Evolutionary conservation across 228 moss, liverwort and hornwort genomes (phyloP).

Genomic region (Sphagnum magellanicum): DNA sequence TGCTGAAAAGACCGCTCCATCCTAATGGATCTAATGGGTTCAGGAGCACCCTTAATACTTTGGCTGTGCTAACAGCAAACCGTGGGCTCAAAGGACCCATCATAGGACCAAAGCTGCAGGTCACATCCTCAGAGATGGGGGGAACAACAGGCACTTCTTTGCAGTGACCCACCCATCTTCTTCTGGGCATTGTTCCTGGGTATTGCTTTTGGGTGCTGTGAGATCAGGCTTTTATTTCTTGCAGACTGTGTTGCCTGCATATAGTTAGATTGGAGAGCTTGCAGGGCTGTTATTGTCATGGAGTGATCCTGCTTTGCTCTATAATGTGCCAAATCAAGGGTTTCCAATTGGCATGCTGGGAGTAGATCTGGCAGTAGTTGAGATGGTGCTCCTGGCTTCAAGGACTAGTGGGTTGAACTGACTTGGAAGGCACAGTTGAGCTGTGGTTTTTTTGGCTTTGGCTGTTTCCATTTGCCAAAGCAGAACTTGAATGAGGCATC

Average conservation of each 20-base stretch:
- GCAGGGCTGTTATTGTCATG: conserved; percentile 77
- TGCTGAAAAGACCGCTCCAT: conserved; percentile 10
- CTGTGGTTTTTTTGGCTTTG: conserved; percentile 24
- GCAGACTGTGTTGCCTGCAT: conserved; percentile 94
- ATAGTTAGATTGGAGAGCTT: conserved; percentile 88
- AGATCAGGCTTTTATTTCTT: conserved; percentile 65
- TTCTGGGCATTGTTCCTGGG: conserved; percentile 65
- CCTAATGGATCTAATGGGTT: conserved; percentile 6
- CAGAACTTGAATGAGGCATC: conserved; percentile 34
- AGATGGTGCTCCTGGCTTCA: conserved; percentile 71
- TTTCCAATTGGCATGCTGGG: conserved; percentile 43
- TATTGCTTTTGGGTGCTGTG: conserved; percentile 71
- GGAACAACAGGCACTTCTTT: conserved; percentile 73
- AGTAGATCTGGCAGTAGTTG: conserved; percentile 63
- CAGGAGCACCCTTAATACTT: conserved; percentile 42
- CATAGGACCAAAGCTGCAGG: conserved; percentile 17
- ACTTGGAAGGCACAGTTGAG: conserved; percentile 36
- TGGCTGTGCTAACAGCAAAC: conserved; percentile 67
- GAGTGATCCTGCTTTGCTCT: conserved; percentile 52
- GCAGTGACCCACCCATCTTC: conserved; percentile 38
- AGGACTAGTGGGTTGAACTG: conserved; percentile 74
- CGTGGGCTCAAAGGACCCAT: conserved; percentile 51
- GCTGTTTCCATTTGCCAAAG: conserved; percentile 19
- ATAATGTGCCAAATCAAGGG: conserved; percentile 62
- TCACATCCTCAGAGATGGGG: conserved; percentile 47